A percentile compares a stretch with the other conserved stretches of the same genome.
Evolutionary conservation across 2,329 filamentous ascomycete genomes (phyloP).

Genomic region (Clonostachys sp.): DNA sequence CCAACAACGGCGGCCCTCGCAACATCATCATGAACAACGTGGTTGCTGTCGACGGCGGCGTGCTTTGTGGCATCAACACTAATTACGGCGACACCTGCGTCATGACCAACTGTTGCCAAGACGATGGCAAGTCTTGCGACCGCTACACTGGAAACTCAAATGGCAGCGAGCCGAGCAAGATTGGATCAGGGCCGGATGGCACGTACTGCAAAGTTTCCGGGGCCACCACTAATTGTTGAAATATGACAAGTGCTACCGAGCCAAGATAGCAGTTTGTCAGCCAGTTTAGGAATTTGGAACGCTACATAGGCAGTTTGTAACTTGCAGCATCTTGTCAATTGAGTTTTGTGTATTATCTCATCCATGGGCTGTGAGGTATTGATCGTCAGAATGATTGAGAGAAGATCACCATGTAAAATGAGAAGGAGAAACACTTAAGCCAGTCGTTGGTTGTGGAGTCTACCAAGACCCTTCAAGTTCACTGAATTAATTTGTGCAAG

Average conservation of each 20-base stretch:
- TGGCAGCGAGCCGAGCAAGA: slow-evolving; percentile 27
- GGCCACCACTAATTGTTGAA: slow-evolving; percentile 1
- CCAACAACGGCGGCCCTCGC: slow-evolving; percentile 25
- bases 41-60: slow-evolving; percentile 28
- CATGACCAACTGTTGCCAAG: slow-evolving; percentile 3
- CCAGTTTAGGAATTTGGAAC: too few relatives aligned
- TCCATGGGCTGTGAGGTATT: too few relatives aligned
- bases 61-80: slow-evolving; percentile 27
- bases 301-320: too few relatives aligned
- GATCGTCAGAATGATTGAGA: too few relatives aligned
- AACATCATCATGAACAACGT: slow-evolving; percentile 4
- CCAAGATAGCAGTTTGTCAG: too few relatives aligned
- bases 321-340: too few relatives aligned
- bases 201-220: slow-evolving; percentile 2
- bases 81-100: slow-evolving; percentile 19
- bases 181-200: slow-evolving; percentile 27
- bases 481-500: too few relatives aligned
- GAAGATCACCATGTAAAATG: too few relatives aligned
- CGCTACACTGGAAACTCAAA: slow-evolving; percentile 25
- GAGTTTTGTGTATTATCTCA: too few relatives aligned
- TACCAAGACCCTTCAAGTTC: too few relatives aligned
- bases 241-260: neutral
- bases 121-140: slow-evolving; percentile 4
- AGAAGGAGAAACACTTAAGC: too few relatives aligned
- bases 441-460: too few relatives aligned